These are phyloP conservation scores for Amanita jacksonii DNA, from an alignment of 768 basidiomycete genomes.

Conservation along the genomic window DNA sequence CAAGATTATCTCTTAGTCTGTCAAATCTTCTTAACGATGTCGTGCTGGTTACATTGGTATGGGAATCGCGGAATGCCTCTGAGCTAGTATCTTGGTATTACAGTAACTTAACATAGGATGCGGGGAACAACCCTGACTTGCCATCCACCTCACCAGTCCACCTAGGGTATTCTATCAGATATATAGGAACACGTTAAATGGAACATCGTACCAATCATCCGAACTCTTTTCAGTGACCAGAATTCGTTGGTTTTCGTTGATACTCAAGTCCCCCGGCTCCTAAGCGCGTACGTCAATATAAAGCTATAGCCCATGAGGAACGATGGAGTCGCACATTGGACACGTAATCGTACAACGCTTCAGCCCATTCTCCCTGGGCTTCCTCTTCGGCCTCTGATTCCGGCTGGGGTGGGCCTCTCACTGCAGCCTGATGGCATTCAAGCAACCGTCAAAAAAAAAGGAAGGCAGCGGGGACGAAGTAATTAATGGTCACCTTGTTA, in stretches of 20 bases:
- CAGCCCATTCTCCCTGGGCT: conserved; percentile 1
- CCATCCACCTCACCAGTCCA: conserved; percentile 31
- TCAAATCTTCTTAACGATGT: no score
- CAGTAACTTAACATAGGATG: conserved; percentile 56
- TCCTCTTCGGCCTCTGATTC: conserved; percentile 26
- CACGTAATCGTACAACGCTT: not conserved
- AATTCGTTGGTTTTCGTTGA: conserved; percentile 38
- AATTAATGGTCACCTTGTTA: not conserved
- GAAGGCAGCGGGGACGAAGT: not conserved
- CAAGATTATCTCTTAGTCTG: no score
- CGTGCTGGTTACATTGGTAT: no score
- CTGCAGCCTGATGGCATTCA: conserved; percentile 10
- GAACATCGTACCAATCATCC: conserved; percentile 57
- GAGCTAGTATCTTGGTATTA: conserved; percentile 17
- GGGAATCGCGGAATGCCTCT: no score
- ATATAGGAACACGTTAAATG: conserved; percentile 7
- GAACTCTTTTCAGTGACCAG: conserved; percentile 57
- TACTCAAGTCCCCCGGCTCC: no score
- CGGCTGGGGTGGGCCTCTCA: conserved; percentile 15
- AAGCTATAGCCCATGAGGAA: no score
- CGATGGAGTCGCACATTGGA: not conserved
- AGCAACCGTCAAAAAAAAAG: conserved; percentile 8
- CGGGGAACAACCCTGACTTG: conserved; percentile 37
- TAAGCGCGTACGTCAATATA: no score
- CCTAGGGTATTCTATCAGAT: conserved; percentile 27